Evolutionary conservation across 257 asterid genomes (phyloP), one percentile per base, ranked within the genome.

Genomic region (Primulina huaijiensis): DNA sequence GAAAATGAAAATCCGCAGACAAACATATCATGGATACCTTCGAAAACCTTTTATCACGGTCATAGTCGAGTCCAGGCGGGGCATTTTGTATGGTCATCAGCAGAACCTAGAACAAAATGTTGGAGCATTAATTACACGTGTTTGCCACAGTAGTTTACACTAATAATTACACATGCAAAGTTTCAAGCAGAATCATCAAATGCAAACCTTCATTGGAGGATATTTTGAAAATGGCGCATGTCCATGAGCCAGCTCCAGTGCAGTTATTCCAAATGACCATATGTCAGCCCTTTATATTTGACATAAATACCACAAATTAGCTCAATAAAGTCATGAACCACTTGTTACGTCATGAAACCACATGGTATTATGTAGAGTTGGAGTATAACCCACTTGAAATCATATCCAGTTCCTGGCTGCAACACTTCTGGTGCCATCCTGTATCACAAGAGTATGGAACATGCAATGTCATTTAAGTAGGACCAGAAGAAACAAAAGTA

Each of bases 351-450:
- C 38, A 66, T 29, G 67, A 71, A 71, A 80, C 59, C 67, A 52
- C 17, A 35, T 38, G 35, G 65, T 35, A 69, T 30, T 55, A 73
- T 55, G 73, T 62, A 70, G 74, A 61, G 58, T 69, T 62, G 58
- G 25, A 38, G 66, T 40, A 71, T 46, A 78, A 81, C 97, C 80
- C 83, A 94, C 99, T 94, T 94, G 87, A 94, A 91, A 80, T 94
- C 96, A 76, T 94, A 94, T 81, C 99, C 99, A 52, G 95, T 81
- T 86, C 95, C 97, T 7, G 99, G 99, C 83, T 94, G 99, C 88
- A 94, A 81, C 31, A 91, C 99, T 81, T 94, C 99, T 21, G 99
- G 99, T 68, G 99, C 99, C 99, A 94, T 94, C 99, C 99, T 94
- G 83, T 29, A 71, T 64, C 65, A 64, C 43, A 58, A 67, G 57